These are phyloP conservation scores for Trichoderma asperellum DNA, from an alignment of 2,329 filamentous ascomycete genomes.

Conservation along the genomic window DNA sequence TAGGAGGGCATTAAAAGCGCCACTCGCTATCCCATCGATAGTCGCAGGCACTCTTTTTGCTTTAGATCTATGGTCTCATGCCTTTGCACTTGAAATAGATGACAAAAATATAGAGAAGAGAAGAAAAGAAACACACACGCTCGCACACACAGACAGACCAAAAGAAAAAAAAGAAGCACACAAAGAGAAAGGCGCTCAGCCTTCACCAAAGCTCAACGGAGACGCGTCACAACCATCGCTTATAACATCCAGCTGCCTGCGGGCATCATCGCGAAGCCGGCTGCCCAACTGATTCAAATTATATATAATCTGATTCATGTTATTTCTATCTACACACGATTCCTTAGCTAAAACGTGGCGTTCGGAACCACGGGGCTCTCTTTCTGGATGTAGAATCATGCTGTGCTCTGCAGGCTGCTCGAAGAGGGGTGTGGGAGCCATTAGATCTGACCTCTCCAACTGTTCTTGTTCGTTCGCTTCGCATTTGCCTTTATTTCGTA, in stretches of 20 bases:
- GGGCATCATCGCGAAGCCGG: background rate
- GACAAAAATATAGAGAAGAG: background rate
- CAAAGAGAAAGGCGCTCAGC: background rate
- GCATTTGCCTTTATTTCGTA: background rate
- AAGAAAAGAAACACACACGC: background rate
- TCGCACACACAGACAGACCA: background rate
- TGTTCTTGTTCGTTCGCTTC: background rate
- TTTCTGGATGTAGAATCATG: background rate
- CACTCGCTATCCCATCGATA: background rate
- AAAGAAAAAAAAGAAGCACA: background rate
- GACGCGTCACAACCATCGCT: background rate
- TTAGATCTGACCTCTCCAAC: background rate
- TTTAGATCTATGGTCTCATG: background rate
- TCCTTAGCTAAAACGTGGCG: background rate
- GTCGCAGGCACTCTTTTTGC: background rate
- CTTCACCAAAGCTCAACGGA: background rate
- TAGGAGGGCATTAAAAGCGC: background rate
- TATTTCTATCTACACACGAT: background rate
- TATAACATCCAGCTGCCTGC: conserved; percentile 12
- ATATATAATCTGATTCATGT: conserved; percentile 1
- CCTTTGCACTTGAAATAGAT: background rate
- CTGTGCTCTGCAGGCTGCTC: background rate
- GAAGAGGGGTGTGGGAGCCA: background rate
- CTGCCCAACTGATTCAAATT: background rate
- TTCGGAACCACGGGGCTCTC: background rate